These are phyloP conservation scores for Sphaerostilbella broomeana DNA, from an alignment of 2,329 filamentous ascomycete species.

Conservation along the genomic window DNA sequence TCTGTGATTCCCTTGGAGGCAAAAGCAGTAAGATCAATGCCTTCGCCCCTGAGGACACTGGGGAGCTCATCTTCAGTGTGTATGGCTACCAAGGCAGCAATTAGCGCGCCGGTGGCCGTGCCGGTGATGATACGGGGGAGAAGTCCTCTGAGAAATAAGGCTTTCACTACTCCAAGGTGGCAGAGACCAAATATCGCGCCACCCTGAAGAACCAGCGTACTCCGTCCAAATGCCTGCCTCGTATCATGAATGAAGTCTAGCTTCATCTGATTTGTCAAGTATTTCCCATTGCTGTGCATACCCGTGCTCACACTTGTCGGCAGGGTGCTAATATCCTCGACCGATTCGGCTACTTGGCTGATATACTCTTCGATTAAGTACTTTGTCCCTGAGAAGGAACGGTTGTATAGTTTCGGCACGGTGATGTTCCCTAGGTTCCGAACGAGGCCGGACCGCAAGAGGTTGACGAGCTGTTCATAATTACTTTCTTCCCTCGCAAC, in stretches of 20 bases:
- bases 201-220: constrained; percentile 78
- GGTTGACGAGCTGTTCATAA: constrained; percentile 66
- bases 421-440: constrained; percentile 91
- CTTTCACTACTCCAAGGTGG: constrained; percentile 85
- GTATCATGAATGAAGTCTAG: constrained; percentile 82
- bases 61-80: constrained; percentile 82
- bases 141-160: constrained; percentile 70
- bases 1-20: constrained; percentile 33
- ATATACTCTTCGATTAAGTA: constrained; percentile 88
- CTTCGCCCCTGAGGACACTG: constrained; percentile 66
- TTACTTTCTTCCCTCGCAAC: constrained; percentile 64
- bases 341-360: constrained; percentile 71
- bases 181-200: constrained; percentile 88
- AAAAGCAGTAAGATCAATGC: constrained; percentile 79
- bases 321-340: constrained; percentile 66
- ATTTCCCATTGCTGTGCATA: constrained; percentile 28
- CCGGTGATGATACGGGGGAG: constrained; percentile 87
- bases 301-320: constrained; percentile 44
- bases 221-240: constrained; percentile 80
- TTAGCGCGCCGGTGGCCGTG: constrained; percentile 82
- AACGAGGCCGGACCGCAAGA: constrained; percentile 71
- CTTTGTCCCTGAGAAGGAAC: constrained; percentile 83
- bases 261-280: constrained; percentile 67
- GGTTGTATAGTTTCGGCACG: constrained; percentile 71
- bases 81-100: constrained; percentile 80